Evolutionary conservation across 2,329 filamentous ascomycete genomes (phyloP).

Genomic region (Pseudogymnoascus sp.): DNA sequence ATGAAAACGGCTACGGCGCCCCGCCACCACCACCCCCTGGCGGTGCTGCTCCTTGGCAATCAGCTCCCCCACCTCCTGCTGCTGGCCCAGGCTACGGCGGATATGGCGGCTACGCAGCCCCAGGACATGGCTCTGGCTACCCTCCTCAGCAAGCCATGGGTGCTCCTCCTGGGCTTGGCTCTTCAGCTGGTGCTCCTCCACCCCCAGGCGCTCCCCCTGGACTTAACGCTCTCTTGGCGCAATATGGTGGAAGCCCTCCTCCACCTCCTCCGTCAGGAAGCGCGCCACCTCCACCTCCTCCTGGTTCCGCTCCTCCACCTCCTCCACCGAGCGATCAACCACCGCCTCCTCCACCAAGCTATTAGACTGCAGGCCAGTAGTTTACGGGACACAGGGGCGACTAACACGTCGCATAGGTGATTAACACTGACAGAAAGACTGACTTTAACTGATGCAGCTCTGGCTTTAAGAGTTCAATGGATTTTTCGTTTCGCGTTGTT

Average conservation of each 20-base stretch:
- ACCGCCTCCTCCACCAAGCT: constrained; percentile 52
- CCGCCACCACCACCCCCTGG: constrained; percentile 42
- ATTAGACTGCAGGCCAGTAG: background rate
- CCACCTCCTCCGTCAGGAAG: constrained; percentile 50
- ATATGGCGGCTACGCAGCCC: constrained; percentile 43
- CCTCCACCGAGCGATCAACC: constrained; percentile 50
- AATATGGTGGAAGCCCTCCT: constrained; percentile 45
- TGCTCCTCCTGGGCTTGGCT: constrained; percentile 47
- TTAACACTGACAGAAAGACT: constrained; percentile 4
- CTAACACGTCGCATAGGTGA: constrained; percentile 3
- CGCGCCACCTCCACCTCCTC: constrained; percentile 57
- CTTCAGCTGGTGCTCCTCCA: constrained; percentile 37
- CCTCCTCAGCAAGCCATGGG: constrained; percentile 38
- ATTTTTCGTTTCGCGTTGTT: constrained; percentile 2
- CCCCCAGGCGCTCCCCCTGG: constrained; percentile 37
- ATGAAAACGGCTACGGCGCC: constrained; percentile 37
- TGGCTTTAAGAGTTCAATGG: background rate
- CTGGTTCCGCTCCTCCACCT: constrained; percentile 53
- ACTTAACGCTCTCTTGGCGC: constrained; percentile 59
- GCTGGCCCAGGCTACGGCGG: constrained; percentile 42
- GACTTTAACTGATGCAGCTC: background rate
- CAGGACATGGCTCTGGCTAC: constrained; percentile 34
- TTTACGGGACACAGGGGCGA: background rate
- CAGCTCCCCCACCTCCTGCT: constrained; percentile 35
- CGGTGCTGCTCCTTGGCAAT: constrained; percentile 37